These are phyloP conservation scores for Yarrowia sp. DNA, from an alignment of 805 yeast species.

Conservation along the genomic window DNA sequence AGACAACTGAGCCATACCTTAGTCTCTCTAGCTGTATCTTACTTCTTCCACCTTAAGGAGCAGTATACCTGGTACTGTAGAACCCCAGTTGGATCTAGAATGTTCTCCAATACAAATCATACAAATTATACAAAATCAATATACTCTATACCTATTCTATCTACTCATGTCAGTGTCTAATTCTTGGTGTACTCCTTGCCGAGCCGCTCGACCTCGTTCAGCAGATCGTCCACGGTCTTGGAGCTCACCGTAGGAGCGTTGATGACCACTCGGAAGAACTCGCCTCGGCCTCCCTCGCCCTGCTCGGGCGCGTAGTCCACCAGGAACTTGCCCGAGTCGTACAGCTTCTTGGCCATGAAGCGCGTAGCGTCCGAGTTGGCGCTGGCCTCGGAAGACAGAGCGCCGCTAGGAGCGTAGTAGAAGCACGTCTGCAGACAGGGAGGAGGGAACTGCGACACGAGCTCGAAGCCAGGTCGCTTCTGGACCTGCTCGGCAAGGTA, in stretches of 20 bases:
- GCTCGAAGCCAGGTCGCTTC: slow-evolving; percentile 47
- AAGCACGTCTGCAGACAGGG: slow-evolving; percentile 85
- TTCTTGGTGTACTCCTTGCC: slow-evolving; percentile 35
- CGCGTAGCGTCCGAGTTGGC: slow-evolving; percentile 58
- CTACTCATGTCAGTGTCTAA: background rate
- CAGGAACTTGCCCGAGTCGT: slow-evolving; percentile 61
- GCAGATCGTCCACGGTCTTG: slow-evolving; percentile 47
- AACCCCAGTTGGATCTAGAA: no score
- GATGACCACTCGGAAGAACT: slow-evolving; percentile 81
- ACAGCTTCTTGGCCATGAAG: slow-evolving; percentile 57
- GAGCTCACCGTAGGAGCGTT: slow-evolving; percentile 61
- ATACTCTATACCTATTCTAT: background rate
- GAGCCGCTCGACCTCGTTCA: slow-evolving; percentile 42
- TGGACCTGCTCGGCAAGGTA: slow-evolving; percentile 54
- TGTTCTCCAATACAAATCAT: no score
- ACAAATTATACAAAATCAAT: no score
- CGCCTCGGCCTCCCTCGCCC: slow-evolving; percentile 53
- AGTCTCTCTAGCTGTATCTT: no score
- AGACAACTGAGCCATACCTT: no score
- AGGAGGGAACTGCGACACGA: slow-evolving; percentile 59
- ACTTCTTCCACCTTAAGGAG: no score
- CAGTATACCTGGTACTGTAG: no score
- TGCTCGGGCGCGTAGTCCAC: slow-evolving; percentile 73
- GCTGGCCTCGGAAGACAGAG: slow-evolving; percentile 36
- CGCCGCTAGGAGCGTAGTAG: slow-evolving; percentile 55